Evolutionary conservation across 768 basidiomycete genomes (phyloP), one percentile per base, ranked within the genome.

Genomic region (Cystobasidium tubakii): DNA sequence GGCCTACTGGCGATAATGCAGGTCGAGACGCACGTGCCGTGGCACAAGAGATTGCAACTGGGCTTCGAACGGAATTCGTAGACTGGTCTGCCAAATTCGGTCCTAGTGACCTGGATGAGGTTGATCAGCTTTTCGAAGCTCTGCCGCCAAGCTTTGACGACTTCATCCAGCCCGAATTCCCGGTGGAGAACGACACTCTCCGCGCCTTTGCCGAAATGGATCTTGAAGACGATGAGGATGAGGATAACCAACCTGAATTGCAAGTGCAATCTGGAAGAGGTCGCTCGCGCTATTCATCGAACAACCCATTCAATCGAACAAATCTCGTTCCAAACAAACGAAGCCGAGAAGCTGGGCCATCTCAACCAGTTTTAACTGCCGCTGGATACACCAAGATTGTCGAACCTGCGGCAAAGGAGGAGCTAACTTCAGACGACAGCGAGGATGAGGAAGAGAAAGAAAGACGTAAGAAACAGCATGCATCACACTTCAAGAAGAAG

Each of bases 1-100:
- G 63, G 63, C 6, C 34, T 13, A 23, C 9, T 9, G 63, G 63
- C 63, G 63, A 65, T 15, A 65, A 65, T 25, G 63, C 63, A 6
- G 63, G 63, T 2, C 34, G 63, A 17, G 43, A 65, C 25, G 63
- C 63, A 6, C 7, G 63, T 1, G 63, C 12, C 2, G 43, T 65
- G 27, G 63, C 63, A 19, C 7, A 2, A 7, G 63, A 65, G 25
- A 34, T 39, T 17, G 63, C 63, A 27, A 42, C 27, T 23, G 63
- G 63, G 1, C 4, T 9, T 2, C 36, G 36, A 29, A 3, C 31
- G 7, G 36, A 34, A 3, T 46, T 42, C 63, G 15, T 31, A 2
- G 63, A 65, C 39, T 65, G 63, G 63, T 46, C 43, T 27, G 36
- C 25, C 12, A 39, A 65, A 33, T 42, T 65, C 63, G 34, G 13